phyloP scores from a whole-genome alignment of 2,329 filamentous ascomycete genomes.

The Colletotrichum echinochloae region DNA sequence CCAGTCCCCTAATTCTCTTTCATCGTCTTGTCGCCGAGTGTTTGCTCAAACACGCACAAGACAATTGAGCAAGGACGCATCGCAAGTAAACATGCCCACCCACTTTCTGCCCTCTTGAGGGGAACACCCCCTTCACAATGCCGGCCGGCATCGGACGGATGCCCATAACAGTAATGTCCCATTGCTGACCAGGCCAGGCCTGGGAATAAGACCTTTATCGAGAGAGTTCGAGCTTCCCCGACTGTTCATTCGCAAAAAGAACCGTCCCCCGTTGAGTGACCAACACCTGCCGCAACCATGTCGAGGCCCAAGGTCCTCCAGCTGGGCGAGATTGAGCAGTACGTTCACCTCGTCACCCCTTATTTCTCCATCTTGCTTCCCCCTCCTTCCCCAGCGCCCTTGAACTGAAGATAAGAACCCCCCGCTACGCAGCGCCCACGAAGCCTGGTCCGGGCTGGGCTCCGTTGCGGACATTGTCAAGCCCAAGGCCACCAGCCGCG shows the following conservation, averaged over 20 bases:
- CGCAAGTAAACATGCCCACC: background rate
- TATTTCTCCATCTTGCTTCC: too few relatives aligned
- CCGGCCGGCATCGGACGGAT: background rate
- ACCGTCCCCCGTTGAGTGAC: background rate
- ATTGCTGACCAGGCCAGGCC: background rate
- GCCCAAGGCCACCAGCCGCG: constrained; percentile 70
- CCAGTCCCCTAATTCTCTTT: too few relatives aligned
- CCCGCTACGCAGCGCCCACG: constrained; percentile 68
- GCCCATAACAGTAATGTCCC: background rate
- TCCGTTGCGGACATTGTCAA: constrained; percentile 73
- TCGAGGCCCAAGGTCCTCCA: constrained; percentile 52
- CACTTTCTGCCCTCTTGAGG: background rate
- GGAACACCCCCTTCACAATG: too few relatives aligned
- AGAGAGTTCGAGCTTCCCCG: too few relatives aligned
- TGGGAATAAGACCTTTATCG: background rate
- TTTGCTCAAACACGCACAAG: background rate
- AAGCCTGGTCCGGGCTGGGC: constrained; percentile 72
- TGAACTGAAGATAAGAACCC: too few relatives aligned
- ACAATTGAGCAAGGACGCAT: background rate
- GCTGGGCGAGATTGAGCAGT: constrained; percentile 56
- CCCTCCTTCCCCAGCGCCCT: too few relatives aligned
- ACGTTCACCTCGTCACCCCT: constrained; percentile 32
- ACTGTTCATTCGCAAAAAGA: background rate
- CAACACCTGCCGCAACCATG: constrained; percentile 7
- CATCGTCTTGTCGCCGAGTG: background rate